A percentile compares a stretch with the other conserved stretches of the same genome.
Evolutionary conservation across 1,284 basidiomycete genomes (phyloP).

Genomic region (Sporisorium iseilematis-ciliati): DNA sequence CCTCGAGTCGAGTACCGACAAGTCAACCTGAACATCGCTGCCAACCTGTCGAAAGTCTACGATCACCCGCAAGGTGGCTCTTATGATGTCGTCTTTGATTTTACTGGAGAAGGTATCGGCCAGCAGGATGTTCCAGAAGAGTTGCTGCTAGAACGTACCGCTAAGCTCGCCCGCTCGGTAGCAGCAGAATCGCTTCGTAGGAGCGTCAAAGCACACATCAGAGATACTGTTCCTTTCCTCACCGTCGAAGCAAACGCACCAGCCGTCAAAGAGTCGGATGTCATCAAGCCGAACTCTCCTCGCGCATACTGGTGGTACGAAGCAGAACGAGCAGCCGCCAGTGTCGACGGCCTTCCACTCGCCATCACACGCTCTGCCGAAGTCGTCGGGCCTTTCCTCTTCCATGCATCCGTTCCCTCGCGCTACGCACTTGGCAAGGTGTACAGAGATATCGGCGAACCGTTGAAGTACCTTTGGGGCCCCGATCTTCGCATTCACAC

Average conservation of each 20-base stretch:
- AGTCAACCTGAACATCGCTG: conserved; percentile 47
- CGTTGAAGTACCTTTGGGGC: conserved; percentile 54
- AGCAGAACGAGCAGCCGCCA: conserved; percentile 55
- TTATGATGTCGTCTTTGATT: conserved; percentile 58
- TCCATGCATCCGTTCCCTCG: conserved; percentile 29
- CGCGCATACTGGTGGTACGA: conserved; percentile 59
- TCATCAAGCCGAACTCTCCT: conserved; percentile 35
- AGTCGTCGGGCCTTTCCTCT: conserved; percentile 50
- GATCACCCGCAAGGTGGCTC: conserved; percentile 30
- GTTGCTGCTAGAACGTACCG: conserved; percentile 51
- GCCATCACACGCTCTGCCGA: conserved; percentile 55
- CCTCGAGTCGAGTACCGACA: conserved; percentile 57
- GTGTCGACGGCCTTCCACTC: conserved; percentile 36
- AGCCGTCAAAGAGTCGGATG: conserved; percentile 35
- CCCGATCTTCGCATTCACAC: conserved; percentile 53
- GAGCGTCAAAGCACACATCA: conserved; percentile 51
- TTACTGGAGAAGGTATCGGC: conserved; percentile 55
- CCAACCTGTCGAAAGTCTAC: conserved; percentile 34
- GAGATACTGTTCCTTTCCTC: conserved; percentile 52
- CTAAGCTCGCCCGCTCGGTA: conserved; percentile 46
- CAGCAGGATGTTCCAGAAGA: conserved; percentile 39
- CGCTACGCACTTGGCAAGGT: conserved; percentile 39
- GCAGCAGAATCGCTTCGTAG: conserved; percentile 33
- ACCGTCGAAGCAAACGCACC: conserved; percentile 38
- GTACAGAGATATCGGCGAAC: conserved; percentile 38